These are phyloP conservation scores for Phytophthora crassamura DNA, from an alignment of 352 stramenopile species.

Conservation along the genomic window DNA sequence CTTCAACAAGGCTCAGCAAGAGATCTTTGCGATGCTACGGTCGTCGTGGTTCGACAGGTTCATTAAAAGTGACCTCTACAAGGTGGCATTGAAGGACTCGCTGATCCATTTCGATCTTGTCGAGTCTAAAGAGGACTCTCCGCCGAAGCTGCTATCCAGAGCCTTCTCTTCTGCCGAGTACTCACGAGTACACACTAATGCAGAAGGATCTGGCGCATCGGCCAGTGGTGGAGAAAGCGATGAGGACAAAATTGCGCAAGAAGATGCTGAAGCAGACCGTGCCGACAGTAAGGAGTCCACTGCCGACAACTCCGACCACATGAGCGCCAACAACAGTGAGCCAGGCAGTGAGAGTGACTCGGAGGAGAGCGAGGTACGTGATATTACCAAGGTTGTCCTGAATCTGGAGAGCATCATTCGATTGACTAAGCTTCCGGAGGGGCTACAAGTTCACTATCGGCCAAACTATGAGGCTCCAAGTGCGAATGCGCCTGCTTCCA, in stretches of 20 bases:
- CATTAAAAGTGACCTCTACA: conserved; percentile 87
- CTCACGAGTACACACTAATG: conserved; percentile 19
- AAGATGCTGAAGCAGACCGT: conserved; percentile 22
- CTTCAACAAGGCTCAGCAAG: conserved; percentile 75
- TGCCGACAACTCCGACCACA: conserved; percentile 21
- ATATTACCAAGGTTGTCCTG: conserved; percentile 67
- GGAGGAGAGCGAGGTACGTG: conserved; percentile 50
- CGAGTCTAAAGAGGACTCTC: conserved; percentile 69
- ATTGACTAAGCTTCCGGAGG: conserved; percentile 78
- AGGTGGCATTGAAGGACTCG: conserved; percentile 78
- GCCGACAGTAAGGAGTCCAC: conserved; percentile 29
- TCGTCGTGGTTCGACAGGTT: conserved; percentile 87
- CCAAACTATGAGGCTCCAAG: conserved; percentile 71
- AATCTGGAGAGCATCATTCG: conserved; percentile 89
- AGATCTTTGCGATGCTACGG: conserved; percentile 83
- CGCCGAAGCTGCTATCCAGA: conserved; percentile 68
- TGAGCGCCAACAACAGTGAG: conserved; percentile 46
- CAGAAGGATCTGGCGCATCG: neutral
- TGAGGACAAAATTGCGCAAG: conserved; percentile 9
- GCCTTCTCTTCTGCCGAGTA: conserved; percentile 63
- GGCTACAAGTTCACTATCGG: conserved; percentile 83
- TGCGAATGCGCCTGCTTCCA: conserved; percentile 30
- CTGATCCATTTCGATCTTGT: conserved; percentile 66
- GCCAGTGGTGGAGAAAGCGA: conserved; percentile 19
- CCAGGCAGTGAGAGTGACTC: conserved; percentile 44